Percentiles rank a stretch among this genome's conserved stretches.
phyloP scores from a whole-genome alignment of 1,284 basidiomycete species.

The Rhizoctonia solani region DNA sequence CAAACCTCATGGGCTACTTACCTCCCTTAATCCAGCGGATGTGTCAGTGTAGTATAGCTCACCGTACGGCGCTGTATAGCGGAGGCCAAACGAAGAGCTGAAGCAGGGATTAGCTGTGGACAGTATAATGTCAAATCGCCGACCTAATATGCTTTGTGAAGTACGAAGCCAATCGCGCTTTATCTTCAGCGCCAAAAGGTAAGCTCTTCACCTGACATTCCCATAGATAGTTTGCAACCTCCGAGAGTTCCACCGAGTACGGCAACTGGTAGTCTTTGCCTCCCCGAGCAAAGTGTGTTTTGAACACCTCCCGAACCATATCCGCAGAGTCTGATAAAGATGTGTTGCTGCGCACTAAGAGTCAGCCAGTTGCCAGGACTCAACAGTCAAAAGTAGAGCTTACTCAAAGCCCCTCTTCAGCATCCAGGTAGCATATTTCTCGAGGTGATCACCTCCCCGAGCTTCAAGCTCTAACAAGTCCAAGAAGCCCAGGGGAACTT shows the following conservation, averaged over 20 bases:
- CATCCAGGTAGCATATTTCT: conserved; percentile 28
- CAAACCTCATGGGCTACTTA: not conserved
- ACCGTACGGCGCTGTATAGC: not conserved
- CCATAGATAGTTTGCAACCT: not conserved
- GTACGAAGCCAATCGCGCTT: not conserved
- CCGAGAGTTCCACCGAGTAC: not conserved
- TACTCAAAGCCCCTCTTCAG: conserved; percentile 28
- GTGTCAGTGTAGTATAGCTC: conserved; percentile 15
- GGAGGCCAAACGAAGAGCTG: not conserved
- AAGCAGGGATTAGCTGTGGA: not conserved
- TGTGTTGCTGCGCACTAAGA: not conserved
- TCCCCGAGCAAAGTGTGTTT: not conserved
- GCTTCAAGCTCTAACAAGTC: conserved; percentile 23
- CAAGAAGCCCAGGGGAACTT: conserved; percentile 7
- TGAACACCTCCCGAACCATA: not conserved
- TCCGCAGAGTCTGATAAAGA: not conserved
- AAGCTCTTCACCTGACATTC: not conserved
- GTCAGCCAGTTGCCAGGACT: not conserved
- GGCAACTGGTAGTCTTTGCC: not conserved
- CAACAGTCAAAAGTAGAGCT: not conserved
- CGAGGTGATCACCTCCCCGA: conserved; percentile 2
- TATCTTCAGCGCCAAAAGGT: not conserved
- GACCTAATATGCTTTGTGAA: conserved; percentile 3
- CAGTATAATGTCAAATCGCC: not conserved
- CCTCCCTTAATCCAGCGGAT: conserved; percentile 16